These are phyloP conservation scores for Lolium perenne DNA, from an alignment of 176 grass and related monocot genomes.

Conservation along the genomic window DNA sequence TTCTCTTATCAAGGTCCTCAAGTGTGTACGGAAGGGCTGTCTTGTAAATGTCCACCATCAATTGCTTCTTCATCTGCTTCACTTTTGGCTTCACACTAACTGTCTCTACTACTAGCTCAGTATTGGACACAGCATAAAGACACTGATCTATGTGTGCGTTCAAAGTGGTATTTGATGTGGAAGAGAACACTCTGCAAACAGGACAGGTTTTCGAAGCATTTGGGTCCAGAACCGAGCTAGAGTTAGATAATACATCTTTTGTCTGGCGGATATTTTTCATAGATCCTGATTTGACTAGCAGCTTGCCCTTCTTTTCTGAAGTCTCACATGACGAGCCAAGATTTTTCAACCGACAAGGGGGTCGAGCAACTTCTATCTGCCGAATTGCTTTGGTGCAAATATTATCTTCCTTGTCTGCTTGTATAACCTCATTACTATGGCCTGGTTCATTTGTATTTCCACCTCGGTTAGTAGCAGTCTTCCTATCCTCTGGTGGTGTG, in stretches of 20 bases:
- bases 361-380: slow-evolving; percentile 38
- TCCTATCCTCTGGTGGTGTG: slow-evolving; percentile 48
- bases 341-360: slow-evolving; percentile 41
- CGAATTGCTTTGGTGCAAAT: slow-evolving; percentile 50
- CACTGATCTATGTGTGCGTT: slow-evolving; percentile 98
- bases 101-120: slow-evolving; percentile 48
- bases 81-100: slow-evolving; percentile 64
- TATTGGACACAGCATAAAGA: slow-evolving; percentile 70
- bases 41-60: slow-evolving; percentile 86
- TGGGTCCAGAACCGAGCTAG: slow-evolving; percentile 64
- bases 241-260: slow-evolving; percentile 68
- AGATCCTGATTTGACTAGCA: slow-evolving; percentile 64
- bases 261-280: slow-evolving; percentile 42
- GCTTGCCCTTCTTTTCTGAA: slow-evolving; percentile 71
- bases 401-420: slow-evolving; percentile 50
- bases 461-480: slow-evolving; percentile 45
- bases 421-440: slow-evolving; percentile 41
- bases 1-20: slow-evolving; percentile 92
- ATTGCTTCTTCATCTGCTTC: slow-evolving; percentile 83
- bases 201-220: slow-evolving; percentile 94
- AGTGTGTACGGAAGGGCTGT: slow-evolving; percentile 73
- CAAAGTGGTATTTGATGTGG: slow-evolving; percentile 93
- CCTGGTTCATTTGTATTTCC: slow-evolving; percentile 33
- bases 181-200: slow-evolving; percentile 93
- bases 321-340: slow-evolving; percentile 46